Percentiles rank a stretch among this genome's conserved stretches.
Evolutionary conservation across 169 alveolate genomes (phyloP).

Genomic region (Plasmodium falciparum): DNA sequence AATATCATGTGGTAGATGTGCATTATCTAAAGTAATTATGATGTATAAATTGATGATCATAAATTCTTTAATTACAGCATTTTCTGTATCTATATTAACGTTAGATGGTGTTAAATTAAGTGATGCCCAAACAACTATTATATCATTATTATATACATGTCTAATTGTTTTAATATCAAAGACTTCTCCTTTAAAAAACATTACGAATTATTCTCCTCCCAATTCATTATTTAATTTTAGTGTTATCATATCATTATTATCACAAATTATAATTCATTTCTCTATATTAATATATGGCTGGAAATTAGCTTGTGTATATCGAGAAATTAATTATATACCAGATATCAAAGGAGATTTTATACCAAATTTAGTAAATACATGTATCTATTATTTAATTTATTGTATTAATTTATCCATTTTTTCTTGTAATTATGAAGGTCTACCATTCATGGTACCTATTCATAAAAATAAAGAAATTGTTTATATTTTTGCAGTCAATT

Average conservation of each 20-base stretch:
- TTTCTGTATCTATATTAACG: conserved; percentile 95
- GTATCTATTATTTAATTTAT: conserved; percentile 87
- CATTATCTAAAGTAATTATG: conserved; percentile 95
- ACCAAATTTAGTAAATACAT: conserved; percentile 91
- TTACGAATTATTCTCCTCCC: conserved; percentile 80
- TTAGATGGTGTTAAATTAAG: conserved; percentile 98
- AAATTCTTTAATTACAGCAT: conserved; percentile 95
- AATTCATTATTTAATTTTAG: conserved; percentile 78
- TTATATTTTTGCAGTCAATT: conserved; percentile 44
- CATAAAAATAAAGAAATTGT: conserved; percentile 80
- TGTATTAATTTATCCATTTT: conserved; percentile 87
- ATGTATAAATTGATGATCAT: conserved; percentile 97
- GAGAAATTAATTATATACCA: conserved; percentile 78
- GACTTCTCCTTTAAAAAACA: conserved; percentile 79
- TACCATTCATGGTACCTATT: conserved; percentile 90
- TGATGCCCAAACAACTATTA: conserved; percentile 96
- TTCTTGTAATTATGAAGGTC: conserved; percentile 91
- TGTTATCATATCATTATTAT: conserved; percentile 81
- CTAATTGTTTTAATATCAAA: conserved; percentile 83
- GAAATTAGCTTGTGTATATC: conserved; percentile 82
- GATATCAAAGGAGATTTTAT: conserved; percentile 89
- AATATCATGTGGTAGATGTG: conserved; percentile 95
- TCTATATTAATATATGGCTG: conserved; percentile 85
- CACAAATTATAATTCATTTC: conserved; percentile 86
- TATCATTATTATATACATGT: conserved; percentile 84